Base-by-base conservation (phyloP, 805 yeast species). In the Saccharomycopsis sp. region DNA sequence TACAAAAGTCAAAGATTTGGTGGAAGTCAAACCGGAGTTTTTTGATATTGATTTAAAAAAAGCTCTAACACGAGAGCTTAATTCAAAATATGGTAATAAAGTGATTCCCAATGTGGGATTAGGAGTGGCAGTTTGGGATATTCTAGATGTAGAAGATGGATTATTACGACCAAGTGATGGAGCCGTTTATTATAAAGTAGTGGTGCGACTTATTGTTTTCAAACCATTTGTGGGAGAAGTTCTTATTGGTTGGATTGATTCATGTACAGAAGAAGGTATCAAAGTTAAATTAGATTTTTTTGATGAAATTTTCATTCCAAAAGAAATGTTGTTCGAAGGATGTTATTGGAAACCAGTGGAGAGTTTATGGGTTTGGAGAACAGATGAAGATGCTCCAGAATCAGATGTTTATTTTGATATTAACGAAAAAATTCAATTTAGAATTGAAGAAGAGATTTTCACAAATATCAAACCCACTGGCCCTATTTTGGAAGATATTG, bases 201-300 rank as follows among this genome's bases (percentile, higher is more conserved):
- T 66, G 41, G 84, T 87, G 54, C 63, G 96, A 38, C 67, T 81
- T 35, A 65, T 88, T 8, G 79, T 89, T 2, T 92, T 92, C 70
- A 82, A 88, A 49, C 98, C 98, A 1, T 89, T 89, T 59, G 78
- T 85, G 1, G 98, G 98, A 8, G 98, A 92, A 57, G 74, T 89
- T 5, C 58, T 92, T 20, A 79, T 87, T 0, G 98, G 98, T 1
- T 86, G 94, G 89, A 85, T 92, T 26, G 77, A 86, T 31, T 83
- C 86, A 50, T 84, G 95, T 62, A 72, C 87, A 3, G 72, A 76
- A 18, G 94, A 87, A 40, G 98, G 98, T 2, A 75, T 92, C 46
- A 81, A 84, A 56, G 77, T 66, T 15, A 74, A 79, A 47, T 69
- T 86, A 69, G 95, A 82, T 47, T 82, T 92, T 58, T 92, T 92